phyloP scores from a whole-genome alignment of 768 basidiomycete genomes.

The Agrocybe praecox region DNA sequence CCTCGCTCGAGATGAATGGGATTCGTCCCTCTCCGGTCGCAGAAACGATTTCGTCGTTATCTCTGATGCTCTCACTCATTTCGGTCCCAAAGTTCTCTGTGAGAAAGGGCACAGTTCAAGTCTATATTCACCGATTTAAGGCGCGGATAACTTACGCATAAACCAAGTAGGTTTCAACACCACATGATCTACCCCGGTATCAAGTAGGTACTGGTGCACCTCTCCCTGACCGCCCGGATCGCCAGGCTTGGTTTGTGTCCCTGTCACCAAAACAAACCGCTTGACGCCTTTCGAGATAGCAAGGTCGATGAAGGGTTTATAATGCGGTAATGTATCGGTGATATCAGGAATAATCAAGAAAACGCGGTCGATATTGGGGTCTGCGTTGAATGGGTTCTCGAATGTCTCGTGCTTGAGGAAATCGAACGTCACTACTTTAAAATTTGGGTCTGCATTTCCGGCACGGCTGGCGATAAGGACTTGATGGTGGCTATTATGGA shows the following conservation, averaged over 20 bases:
- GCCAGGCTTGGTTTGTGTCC: neutral
- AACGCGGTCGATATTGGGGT: constrained; percentile 24
- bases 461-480: constrained; percentile 31
- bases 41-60: constrained; percentile 17
- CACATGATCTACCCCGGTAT: constrained; percentile 20
- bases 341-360: constrained; percentile 30
- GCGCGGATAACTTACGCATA: constrained; percentile 21
- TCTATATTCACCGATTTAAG: neutral
- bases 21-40: constrained; percentile 19
- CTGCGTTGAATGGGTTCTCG: constrained; percentile 28
- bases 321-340: constrained; percentile 15
- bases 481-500: constrained; percentile 22
- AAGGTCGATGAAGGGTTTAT: constrained; percentile 32
- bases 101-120: neutral
- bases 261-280: neutral
- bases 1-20: constrained; percentile 21
- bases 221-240: neutral
- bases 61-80: neutral
- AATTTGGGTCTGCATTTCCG: constrained; percentile 20
- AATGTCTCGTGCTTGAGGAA: constrained; percentile 35
- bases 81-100: constrained; percentile 1
- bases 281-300: neutral
- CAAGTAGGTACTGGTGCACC: neutral
- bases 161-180: constrained; percentile 31
- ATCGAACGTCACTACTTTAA: constrained; percentile 31